Evolutionary conservation across 805 yeast genomes (phyloP), one percentile per base, ranked within the genome.

Genomic region (Yarrowia keelungensis): DNA sequence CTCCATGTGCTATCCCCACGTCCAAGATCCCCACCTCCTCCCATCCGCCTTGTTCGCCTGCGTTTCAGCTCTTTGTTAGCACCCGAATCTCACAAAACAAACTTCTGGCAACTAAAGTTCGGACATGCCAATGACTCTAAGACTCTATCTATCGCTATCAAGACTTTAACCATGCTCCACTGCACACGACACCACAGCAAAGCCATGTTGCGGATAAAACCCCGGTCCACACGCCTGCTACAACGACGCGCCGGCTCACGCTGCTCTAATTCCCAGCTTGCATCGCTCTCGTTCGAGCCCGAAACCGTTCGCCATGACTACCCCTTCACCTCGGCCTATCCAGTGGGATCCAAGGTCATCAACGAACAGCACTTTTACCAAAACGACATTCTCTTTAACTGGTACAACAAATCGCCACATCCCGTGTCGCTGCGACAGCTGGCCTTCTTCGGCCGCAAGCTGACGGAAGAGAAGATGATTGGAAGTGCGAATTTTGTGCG

Each of bases 391-490:
- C 80, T 92, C 69, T 78, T 86, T 74, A 82, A 83, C 45, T 91
- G 90, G 85, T 81, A 87, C 50, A 81, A 84, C 62, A 85, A 87
- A 71, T 76, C 80, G n/a, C 93, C 97, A 0, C 92, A 91, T 76
- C 97, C 98, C 0, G 96, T 94, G 26, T 89, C 97, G 0, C 77
- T 95, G n/a, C 82, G 91, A 66, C 98, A 94, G 74, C 79, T 94
- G 72, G 97, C 97, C 1, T 92, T 92, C 50, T 94, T 89, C 76
- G 98, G 97, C 58, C 88, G 89, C 73, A 85, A 84, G 43, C 78
- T 94, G 65, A 90, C 92, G 14, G 86, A 86, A 72, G 91, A 88
- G 45, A 92, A 93, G 79, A 82, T 94, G 62, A 80, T 94, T 11
- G 82, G 88, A 50, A 88, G 95, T 71, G 98, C 97, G 19, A 91